Evolutionary conservation across 1,284 basidiomycete species (phyloP), one percentile per base, ranked within the genome.

Genomic region (Neonothopanus nambi): DNA sequence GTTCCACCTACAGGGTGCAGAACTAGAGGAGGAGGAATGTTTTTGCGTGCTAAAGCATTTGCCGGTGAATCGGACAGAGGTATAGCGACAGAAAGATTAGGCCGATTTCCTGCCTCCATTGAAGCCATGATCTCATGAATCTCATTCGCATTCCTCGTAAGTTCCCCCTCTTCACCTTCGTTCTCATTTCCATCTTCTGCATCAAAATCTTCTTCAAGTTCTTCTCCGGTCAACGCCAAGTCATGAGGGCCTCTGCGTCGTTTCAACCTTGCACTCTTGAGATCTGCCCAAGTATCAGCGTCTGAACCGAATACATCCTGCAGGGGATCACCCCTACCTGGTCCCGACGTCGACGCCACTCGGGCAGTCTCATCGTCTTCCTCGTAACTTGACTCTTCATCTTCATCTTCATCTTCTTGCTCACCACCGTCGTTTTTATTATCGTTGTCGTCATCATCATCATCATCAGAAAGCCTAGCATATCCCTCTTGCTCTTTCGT

Each of bases 241-340:
- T 81, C 68, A 35, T 80, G 75, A 43, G 80, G 66, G 57, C 81
- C 74, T 39, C 63, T 61, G 63, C 40, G 56, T 54, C 52, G 47
- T 55, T 54, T 60, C 55, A 45, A 61, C 57, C 65, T 64, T 39
- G 54, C 66, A 42, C 61, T 66, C 49, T 71, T 80, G 46, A 87
- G 72, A 49, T 80, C 79, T 54, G 73, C 72, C 84, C 85, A 86
- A 3, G 79, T 77, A 59, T 85, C 79, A 57, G 71, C 79, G 66
- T 87, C 85, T 24, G 76, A 75, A 44, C 84, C 84, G 65, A 75
- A 76, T 5, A 76, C 67, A 52, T 73, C 71, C n/a, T 60, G 67
- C 37, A 74, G 59, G 36, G 65, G 68, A 59, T 76, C 17, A 58
- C 66, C 71, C 62, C 65, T 65, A 54, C 64, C 64, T 45, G 52